Conservation (phyloP, 2,329 filamentous ascomycete genomes). For the Cladosporium velox region DNA sequence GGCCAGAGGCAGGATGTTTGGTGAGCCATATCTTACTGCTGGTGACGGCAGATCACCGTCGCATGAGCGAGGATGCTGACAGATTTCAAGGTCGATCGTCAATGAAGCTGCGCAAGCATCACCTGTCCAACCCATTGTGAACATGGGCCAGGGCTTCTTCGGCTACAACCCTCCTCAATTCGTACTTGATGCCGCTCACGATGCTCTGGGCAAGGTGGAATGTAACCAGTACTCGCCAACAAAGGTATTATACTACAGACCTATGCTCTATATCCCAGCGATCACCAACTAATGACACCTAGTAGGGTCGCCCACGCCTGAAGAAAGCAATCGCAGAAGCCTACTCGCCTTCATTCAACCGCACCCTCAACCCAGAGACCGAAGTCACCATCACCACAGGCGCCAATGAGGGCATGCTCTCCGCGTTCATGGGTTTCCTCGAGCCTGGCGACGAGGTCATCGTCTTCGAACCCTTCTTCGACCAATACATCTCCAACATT, state of each 20-base stretch:
- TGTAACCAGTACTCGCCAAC: slow-evolving; percentile 99
- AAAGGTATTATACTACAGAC: slow-evolving; percentile 55
- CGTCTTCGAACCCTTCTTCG: slow-evolving; percentile 97
- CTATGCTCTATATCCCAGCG: not conserved
- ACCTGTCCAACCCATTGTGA: slow-evolving; percentile 65
- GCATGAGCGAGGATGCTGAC: not conserved
- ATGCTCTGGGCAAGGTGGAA: slow-evolving; percentile 84
- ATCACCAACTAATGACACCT: slow-evolving; percentile 23
- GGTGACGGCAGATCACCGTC: not conserved
- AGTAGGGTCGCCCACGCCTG: slow-evolving; percentile 76
- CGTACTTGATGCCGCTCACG: slow-evolving; percentile 87
- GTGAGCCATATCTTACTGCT: slow-evolving; percentile 38
- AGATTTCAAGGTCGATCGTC: slow-evolving; percentile 59
- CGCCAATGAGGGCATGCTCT: slow-evolving; percentile 91
- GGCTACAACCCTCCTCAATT: slow-evolving; percentile 94
- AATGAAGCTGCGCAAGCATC: slow-evolving; percentile 67
- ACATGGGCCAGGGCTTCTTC: slow-evolving; percentile 76
- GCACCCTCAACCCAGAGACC: slow-evolving; percentile 78
- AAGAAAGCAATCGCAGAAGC: slow-evolving; percentile 91
- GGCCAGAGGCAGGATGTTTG: slow-evolving; percentile 61
- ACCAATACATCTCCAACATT: slow-evolving; percentile 99
- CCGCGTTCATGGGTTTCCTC: slow-evolving; percentile 96
- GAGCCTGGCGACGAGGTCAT: slow-evolving; percentile 96
- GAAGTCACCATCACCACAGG: slow-evolving; percentile 95
- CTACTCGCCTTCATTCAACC: slow-evolving; percentile 86